These are phyloP conservation scores for Aspergillus transmontanensis DNA, from an alignment of 2,329 filamentous ascomycete genomes.

Conservation along the genomic window DNA sequence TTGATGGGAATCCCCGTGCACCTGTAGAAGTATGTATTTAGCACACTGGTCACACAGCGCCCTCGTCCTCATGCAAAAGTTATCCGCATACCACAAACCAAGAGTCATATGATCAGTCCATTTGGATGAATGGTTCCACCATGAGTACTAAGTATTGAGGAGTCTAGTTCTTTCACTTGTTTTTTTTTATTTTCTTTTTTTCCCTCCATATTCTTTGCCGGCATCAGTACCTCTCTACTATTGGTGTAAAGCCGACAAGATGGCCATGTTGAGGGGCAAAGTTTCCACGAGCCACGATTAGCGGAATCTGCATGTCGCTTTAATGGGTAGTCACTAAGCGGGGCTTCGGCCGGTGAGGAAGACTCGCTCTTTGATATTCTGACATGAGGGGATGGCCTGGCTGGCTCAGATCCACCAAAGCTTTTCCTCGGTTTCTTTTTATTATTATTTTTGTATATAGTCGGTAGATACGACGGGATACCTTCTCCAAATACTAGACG, in stretches of 20 bases:
- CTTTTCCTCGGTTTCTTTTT: background rate
- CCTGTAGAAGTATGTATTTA: background rate
- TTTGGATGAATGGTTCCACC: background rate
- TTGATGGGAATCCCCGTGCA: background rate
- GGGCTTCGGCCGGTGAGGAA: slow-evolving; percentile 9
- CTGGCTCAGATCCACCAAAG: background rate
- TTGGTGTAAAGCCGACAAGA: slow-evolving; percentile 1
- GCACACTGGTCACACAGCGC: background rate
- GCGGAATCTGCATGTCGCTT: slow-evolving; percentile 23
- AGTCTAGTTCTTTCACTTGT: background rate
- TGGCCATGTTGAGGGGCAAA: background rate
- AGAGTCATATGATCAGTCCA: background rate
- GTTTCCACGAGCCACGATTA: slow-evolving; percentile 8
- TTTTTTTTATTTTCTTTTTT: too few relatives aligned
- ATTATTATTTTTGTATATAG: background rate
- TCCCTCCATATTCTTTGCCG: background rate
- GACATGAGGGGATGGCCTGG: background rate
- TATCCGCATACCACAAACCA: background rate
- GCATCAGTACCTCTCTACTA: background rate
- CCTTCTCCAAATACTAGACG: background rate
- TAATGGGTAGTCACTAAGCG: slow-evolving; percentile 24
- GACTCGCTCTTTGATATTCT: background rate
- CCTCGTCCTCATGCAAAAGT: background rate
- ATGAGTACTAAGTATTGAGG: background rate
- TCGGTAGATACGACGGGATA: background rate